These are phyloP conservation scores for Dictyostelium intermedium DNA, from an alignment of 78 protist genomes.

Conservation along the genomic window DNA sequence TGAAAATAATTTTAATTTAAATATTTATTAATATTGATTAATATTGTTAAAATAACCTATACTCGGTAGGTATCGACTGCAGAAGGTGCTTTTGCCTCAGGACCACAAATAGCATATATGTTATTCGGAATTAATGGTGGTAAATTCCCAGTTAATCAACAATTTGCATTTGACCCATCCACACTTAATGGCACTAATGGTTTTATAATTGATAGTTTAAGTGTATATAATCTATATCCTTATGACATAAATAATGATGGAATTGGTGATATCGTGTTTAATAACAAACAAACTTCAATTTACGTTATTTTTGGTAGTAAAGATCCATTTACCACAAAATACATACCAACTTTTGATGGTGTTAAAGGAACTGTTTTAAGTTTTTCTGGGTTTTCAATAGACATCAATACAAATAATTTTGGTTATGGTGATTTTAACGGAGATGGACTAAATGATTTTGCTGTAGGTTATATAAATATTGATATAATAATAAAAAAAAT, in stretches of 20 bases:
- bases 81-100: not conserved
- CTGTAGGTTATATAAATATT: too few species aligned
- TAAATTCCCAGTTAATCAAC: not conserved
- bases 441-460: not conserved
- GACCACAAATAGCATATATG: not conserved
- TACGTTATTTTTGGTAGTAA: not conserved
- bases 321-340: not conserved
- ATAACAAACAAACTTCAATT: not conserved
- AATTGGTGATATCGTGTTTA: not conserved
- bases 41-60: too few species aligned
- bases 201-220: not conserved
- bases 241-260: not conserved
- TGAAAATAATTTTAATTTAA: too few species aligned
- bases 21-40: too few species aligned
- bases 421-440: slow-evolving; percentile 11
- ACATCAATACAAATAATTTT: not conserved
- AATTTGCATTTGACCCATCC: not conserved
- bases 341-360: not conserved
- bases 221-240: not conserved
- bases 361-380: not conserved
- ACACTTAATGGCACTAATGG: slow-evolving; percentile 5
- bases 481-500: too few species aligned
- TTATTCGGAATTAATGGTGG: slow-evolving; percentile 7
- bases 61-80: not conserved
- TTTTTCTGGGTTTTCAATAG: not conserved